Evolutionary conservation across 2,329 filamentous ascomycete genomes (phyloP).

Genomic region (Phoma herbarum): DNA sequence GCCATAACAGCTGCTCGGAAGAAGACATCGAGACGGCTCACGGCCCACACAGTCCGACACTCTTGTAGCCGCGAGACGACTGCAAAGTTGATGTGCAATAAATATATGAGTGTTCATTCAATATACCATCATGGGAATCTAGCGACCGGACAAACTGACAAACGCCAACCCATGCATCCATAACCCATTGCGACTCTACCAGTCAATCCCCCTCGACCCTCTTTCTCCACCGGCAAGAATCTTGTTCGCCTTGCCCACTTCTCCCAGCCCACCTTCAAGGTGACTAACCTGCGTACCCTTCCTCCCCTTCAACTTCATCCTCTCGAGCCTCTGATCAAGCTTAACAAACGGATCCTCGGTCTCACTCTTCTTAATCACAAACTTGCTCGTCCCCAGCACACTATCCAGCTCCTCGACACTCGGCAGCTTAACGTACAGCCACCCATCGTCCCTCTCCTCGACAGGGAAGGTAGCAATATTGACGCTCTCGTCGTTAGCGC

Average conservation of each 20-base stretch:
- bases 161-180: constrained; percentile 11
- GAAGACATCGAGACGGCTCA: not conserved
- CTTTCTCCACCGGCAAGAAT: constrained; percentile 59
- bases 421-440: constrained; percentile 82
- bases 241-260: constrained; percentile 53
- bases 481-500: constrained; percentile 76
- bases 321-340: constrained; percentile 64
- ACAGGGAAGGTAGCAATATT: constrained; percentile 84
- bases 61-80: not conserved
- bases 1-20: not conserved
- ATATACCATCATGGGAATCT: constrained; percentile 11
- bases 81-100: not conserved
- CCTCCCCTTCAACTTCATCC: constrained; percentile 59
- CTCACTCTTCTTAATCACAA: constrained; percentile 80
- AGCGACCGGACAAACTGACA: not conserved
- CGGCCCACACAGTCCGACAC: not conserved
- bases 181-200: constrained; percentile 37
- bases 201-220: constrained; percentile 55
- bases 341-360: constrained; percentile 63
- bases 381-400: constrained; percentile 78
- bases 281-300: constrained; percentile 59
- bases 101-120: not conserved
- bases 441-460: constrained; percentile 77
- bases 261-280: constrained; percentile 55
- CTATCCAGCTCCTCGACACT: constrained; percentile 82